Percentiles rank a stretch among this genome's conserved stretches.
These are phyloP conservation scores for Myrmaecium sp. DNA, from an alignment of 2,329 filamentous ascomycete genomes.

Conservation along the genomic window DNA sequence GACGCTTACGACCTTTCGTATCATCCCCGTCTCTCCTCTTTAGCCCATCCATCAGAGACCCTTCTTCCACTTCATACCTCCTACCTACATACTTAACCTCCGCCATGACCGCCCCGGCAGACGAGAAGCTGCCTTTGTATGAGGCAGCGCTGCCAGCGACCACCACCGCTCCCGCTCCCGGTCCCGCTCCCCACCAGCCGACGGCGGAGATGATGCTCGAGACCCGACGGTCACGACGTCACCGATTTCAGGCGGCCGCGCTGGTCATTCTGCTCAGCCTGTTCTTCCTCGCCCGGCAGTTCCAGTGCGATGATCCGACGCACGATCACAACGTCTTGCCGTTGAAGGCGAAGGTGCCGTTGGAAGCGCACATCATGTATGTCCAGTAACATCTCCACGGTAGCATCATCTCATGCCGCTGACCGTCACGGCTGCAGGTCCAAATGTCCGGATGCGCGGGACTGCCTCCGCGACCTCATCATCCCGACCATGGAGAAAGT, in stretches of 20 bases:
- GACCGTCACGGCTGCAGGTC: conserved; percentile 12
- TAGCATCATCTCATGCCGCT: too few relatives aligned
- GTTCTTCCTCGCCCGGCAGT: conserved; percentile 15
- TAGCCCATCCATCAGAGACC: too few relatives aligned
- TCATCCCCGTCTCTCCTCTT: too few relatives aligned
- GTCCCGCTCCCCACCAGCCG: too few relatives aligned
- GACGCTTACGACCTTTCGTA: too few relatives aligned
- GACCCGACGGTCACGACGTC: background rate
- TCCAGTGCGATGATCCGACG: conserved; percentile 9
- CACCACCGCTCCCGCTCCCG: too few relatives aligned
- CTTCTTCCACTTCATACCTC: too few relatives aligned
- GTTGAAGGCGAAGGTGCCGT: conserved; percentile 44
- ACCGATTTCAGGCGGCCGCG: conserved; percentile 12
- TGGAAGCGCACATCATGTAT: conserved; percentile 86
- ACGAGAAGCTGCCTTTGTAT: too few relatives aligned
- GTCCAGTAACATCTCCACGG: conserved; percentile 7
- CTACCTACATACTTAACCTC: too few relatives aligned
- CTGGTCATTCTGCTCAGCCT: conserved; percentile 13
- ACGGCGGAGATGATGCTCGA: too few relatives aligned
- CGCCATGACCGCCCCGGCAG: too few relatives aligned
- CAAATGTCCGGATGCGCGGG: conserved; percentile 83
- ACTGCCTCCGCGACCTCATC: conserved; percentile 65
- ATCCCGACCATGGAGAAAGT: conserved; percentile 74
- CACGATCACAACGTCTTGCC: conserved; percentile 12
- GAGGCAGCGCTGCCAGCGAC: too few relatives aligned